phyloP scores from a whole-genome alignment of 2,329 filamentous ascomycete genomes.

The Trichoderma koningiopsis region DNA sequence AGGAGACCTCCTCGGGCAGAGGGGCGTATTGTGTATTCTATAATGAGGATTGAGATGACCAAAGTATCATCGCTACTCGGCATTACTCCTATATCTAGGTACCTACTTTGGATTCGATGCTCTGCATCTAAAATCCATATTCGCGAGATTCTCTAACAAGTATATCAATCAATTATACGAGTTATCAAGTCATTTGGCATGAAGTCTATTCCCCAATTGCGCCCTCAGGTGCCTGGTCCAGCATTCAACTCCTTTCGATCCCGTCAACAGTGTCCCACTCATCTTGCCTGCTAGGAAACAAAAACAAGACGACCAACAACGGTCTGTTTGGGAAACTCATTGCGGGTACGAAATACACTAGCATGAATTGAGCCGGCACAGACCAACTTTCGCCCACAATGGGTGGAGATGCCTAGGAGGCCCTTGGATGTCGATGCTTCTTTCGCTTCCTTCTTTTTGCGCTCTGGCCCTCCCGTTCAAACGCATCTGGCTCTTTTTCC shows the following conservation, averaged over 20 bases:
- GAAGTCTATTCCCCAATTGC: not conserved
- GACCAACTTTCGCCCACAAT: not conserved
- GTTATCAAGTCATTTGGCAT: not conserved
- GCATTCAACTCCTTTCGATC: not conserved
- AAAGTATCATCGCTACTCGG: not conserved
- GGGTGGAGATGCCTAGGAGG: not conserved
- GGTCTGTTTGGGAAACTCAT: slow-evolving; percentile 7
- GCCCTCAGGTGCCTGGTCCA: not conserved
- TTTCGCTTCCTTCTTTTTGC: not conserved
- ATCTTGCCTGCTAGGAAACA: not conserved
- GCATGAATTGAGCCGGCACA: slow-evolving; percentile 4
- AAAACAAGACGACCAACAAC: not conserved
- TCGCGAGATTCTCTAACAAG: not conserved
- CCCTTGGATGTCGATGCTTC: not conserved
- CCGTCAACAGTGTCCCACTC: not conserved
- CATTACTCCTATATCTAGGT: not conserved
- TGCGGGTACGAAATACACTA: not conserved
- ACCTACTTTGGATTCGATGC: not conserved
- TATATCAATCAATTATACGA: not conserved
- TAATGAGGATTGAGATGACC: not conserved
- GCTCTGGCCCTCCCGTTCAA: not conserved
- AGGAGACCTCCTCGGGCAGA: not conserved
- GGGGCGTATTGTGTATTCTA: not conserved
- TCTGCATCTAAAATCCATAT: not conserved
- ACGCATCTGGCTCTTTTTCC: not conserved